Evolutionary conservation across 345 rosid species (phyloP).

Genomic region (Limnanthes douglasii): DNA sequence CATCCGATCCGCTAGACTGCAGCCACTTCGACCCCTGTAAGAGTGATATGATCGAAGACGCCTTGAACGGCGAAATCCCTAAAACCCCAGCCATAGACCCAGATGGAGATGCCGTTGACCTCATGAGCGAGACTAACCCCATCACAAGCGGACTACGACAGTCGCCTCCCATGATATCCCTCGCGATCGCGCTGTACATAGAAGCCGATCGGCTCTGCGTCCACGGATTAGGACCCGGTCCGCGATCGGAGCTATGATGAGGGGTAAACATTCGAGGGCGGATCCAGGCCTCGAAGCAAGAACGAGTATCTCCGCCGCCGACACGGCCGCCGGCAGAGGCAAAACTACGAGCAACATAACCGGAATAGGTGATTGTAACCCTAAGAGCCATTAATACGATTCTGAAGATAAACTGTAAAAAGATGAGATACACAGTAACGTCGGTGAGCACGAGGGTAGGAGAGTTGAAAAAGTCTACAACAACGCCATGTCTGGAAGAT

Average conservation of each 20-base stretch:
- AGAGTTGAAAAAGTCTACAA: too few relatives aligned
- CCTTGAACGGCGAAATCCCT: conserved; percentile 43
- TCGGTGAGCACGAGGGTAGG: conserved; percentile 20
- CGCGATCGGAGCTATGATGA: conserved; percentile 22
- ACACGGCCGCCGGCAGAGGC: conserved; percentile 38
- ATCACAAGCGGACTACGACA: conserved; percentile 23
- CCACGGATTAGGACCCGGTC: conserved; percentile 6
- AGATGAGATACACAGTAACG: conserved; percentile 26
- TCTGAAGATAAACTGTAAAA: conserved; percentile 23
- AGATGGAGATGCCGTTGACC: conserved; percentile 24
- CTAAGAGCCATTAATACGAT: conserved; percentile 52
- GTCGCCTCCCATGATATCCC: conserved; percentile 27
- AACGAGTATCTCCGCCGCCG: conserved; percentile 26
- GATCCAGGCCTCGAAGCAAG: conserved; percentile 35
- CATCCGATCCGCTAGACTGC: conserved; percentile 35
- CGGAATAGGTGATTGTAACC: conserved; percentile 48
- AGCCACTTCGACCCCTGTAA: conserved; percentile 69
- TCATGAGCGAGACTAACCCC: conserved; percentile 45
- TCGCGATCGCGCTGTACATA: conserved; percentile 28
- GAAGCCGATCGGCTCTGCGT: conserved; percentile 9
- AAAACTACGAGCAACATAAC: conserved; percentile 42
- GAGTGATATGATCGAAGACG: conserved; percentile 50
- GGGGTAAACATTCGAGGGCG: conserved; percentile 30
- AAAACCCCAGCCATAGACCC: conserved; percentile 13
- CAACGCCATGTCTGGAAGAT: too few relatives aligned